Base-by-base conservation (phyloP, 1,284 basidiomycete genomes). In the Moesziomyces sp. region DNA sequence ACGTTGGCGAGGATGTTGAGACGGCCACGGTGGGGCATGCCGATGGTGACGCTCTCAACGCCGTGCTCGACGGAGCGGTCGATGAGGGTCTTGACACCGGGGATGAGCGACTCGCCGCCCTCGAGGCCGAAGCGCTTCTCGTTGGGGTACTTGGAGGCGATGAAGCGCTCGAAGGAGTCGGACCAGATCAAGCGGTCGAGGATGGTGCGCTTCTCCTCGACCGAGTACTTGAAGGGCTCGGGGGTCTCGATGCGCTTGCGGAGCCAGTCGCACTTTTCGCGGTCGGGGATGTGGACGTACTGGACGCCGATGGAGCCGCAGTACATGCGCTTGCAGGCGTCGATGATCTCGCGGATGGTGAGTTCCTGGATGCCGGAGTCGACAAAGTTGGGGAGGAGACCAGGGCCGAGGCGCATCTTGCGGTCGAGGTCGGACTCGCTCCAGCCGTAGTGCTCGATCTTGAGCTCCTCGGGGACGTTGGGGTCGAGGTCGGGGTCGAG, bases 51-150 rank as follows among this genome's bases (percentile, higher is more conserved):
- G 82, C 93, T 91, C 86, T 95, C 94, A 79, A 97, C 91, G 55
- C 97, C 97, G 77, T 92, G 88, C 79, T 99, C 96, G 81, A 99
- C 97, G 19, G 95, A 95, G 67, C 94, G 92, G 86, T 99, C 97
- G 78, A 99, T 97, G 79, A 99, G 90, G 8, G 94, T 94, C 87
- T 99, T 99, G 94, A 99, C 97, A 80, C 97, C 97, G 47, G 97
- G 97, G 81, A 99, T 93, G 79, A 99, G 90, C 45, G 94, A 90
- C 87, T 99, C 97, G 86, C 94, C 97, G 69, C 97, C 97, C 86
- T 99, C 97, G 56, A 99, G 89, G 86, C 97, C 97, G 86, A 99
- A 99, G 58, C 97, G 92, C 87, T 99, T 99, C 88, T 99, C 97
- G 87, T 97, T 99, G 75, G 97, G 97, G 86, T 94, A 97, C 86